Evolutionary conservation across 305 asterid species (phyloP), one percentile per base, ranked within the genome.

Genomic region (Salvia sclarea): DNA sequence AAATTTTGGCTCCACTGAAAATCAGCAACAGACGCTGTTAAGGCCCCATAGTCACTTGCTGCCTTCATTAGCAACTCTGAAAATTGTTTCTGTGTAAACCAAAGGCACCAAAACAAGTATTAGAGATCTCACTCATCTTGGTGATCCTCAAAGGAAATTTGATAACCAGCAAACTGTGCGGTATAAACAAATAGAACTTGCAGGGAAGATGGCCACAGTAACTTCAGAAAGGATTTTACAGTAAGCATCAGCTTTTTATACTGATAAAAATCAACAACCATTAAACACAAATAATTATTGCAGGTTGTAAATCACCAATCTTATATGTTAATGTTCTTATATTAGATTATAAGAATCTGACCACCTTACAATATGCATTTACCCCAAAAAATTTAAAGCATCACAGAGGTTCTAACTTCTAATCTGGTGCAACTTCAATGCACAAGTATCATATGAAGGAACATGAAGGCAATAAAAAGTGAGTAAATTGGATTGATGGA

Each of bases 1-100:
- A 95, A 95, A 84, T 95, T 95, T 77, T 86, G 99, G 74, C 83
- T 91, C 98, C 98, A 94, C 18, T 91, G 98, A 71, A 91, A 86
- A 80, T 93, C 98, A 70, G 84, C 88, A 43, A 84, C 89, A 38
- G 98, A 93, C 45, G 96, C 88, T 12, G 97, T 93, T 76, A 93
- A 81, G 61, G 95, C 83, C 66, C 97, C 97, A 74, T 93, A 93
- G 75, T 93, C 98, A 83, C 95, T 86, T n/a, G 98, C 98, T 16
- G 97, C 98, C 82, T 83, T 88, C 96, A 93, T 90, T 60, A 93
- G 80, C 70, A 93, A 75, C 59, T 93, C 98, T 5, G 98, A 93
- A 74, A 93, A 93, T 88, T 93, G 95, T 82, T 93, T 93, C 98
- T 93, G 95, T 69, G 47, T 31, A 37, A 60, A 38, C 25, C 66